A percentile compares a stretch with the other conserved stretches of the same genome.
These are phyloP conservation scores for Gnaphalium uliginosum DNA, from an alignment of 129 eudicot genomes.

Conservation along the genomic window DNA sequence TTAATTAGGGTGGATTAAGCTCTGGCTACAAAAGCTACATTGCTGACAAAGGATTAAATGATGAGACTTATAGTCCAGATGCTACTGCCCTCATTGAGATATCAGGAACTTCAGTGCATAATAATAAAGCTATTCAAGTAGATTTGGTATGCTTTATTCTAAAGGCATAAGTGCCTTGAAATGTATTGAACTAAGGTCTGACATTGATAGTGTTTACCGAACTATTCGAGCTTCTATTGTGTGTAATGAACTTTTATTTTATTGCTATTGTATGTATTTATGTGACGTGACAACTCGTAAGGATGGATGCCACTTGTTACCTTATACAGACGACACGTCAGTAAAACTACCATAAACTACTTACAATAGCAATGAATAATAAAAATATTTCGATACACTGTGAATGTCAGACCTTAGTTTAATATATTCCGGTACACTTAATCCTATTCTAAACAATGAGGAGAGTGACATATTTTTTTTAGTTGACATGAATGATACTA, in stretches of 20 bases:
- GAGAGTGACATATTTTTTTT: neutral
- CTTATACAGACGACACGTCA: no score
- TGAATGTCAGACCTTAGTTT: neutral
- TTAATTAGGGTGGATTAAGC: slow-evolving; percentile 83
- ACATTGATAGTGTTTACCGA: no score
- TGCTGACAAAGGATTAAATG: slow-evolving; percentile 81
- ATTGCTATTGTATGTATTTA: no score
- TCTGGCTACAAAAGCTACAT: slow-evolving; percentile 84
- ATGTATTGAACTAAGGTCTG: no score
- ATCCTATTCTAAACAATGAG: neutral
- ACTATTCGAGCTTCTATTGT: no score
- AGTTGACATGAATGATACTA: neutral
- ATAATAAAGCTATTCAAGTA: slow-evolving; percentile 83
- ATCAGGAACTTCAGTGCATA: slow-evolving; percentile 88
- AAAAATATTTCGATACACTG: no score
- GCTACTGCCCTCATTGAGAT: slow-evolving; percentile 73
- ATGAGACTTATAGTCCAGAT: slow-evolving; percentile 78
- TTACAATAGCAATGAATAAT: no score
- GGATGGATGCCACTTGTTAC: no score
- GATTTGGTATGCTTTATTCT: slow-evolving; percentile 55
- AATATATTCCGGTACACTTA: neutral
- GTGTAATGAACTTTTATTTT: no score
- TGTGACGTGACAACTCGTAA: no score
- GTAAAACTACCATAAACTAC: no score
- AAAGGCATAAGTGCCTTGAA: no score